Evolutionary conservation across 768 basidiomycete species (phyloP).

Genomic region (Phanerodontia chrysosporium): DNA sequence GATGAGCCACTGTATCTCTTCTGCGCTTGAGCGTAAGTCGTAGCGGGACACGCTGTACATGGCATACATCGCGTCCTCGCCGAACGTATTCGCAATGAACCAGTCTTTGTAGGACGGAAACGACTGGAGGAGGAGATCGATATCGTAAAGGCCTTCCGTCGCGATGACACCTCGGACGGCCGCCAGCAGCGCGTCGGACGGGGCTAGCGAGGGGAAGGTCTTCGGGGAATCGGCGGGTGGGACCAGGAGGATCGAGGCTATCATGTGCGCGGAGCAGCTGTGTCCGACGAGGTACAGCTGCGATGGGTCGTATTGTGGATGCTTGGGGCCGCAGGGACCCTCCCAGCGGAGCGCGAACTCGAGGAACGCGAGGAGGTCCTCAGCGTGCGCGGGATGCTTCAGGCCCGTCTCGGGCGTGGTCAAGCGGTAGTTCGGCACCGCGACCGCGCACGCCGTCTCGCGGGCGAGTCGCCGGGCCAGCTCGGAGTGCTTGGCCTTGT

Average conservation of each 20-base stretch:
- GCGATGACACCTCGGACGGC: constrained; percentile 52
- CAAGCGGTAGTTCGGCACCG: constrained; percentile 76
- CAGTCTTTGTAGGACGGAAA: constrained; percentile 67
- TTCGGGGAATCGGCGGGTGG: constrained; percentile 23
- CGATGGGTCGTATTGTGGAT: constrained; percentile 33
- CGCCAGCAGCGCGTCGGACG: constrained; percentile 36
- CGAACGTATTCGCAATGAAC: constrained; percentile 70
- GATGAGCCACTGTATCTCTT: constrained; percentile 58
- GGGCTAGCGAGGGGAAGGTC: constrained; percentile 39
- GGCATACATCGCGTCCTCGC: constrained; percentile 42
- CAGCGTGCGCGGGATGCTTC: constrained; percentile 66
- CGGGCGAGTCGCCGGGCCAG: constrained; percentile 52
- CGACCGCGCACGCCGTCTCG: constrained; percentile 52
- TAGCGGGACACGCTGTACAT: constrained; percentile 43
- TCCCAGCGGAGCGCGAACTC: constrained; percentile 49
- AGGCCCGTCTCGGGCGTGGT: constrained; percentile 43
- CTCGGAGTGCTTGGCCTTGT: constrained; percentile 55
- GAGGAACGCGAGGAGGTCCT: constrained; percentile 62
- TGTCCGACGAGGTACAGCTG: constrained; percentile 66
- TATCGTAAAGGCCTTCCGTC: constrained; percentile 78
- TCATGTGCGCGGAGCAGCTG: constrained; percentile 81
- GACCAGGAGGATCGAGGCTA: constrained; percentile 64
- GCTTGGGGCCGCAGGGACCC: constrained; percentile 24
- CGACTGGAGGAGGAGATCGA: constrained; percentile 55
- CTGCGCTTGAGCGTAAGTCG: constrained; percentile 29